These are phyloP conservation scores for Talaromyces trachyspermus DNA, from an alignment of 495 filamentous ascomycete species.

Conservation along the genomic window DNA sequence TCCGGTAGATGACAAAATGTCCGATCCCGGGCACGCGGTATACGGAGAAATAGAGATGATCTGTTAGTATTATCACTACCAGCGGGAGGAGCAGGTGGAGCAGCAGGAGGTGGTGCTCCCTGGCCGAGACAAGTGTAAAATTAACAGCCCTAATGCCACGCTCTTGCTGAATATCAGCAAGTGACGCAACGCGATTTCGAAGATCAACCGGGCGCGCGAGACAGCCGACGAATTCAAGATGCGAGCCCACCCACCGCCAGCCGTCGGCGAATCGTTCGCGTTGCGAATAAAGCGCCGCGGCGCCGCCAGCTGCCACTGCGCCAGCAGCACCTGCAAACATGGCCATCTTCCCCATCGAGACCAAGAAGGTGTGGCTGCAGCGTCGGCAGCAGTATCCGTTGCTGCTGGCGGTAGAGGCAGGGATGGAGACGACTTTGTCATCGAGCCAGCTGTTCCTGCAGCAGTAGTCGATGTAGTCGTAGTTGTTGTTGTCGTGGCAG, in stretches of 20 bases:
- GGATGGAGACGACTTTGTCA: conserved; percentile 4
- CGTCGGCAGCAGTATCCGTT: conserved; percentile 32
- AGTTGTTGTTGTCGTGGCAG: conserved; percentile 10
- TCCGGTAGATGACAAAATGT: conserved; percentile 74
- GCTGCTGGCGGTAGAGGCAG: conserved; percentile 22
- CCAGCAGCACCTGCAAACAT: conserved; percentile 75
- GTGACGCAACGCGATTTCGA: conserved; percentile 49
- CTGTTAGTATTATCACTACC: conserved; percentile 6
- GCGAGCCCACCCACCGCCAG: conserved; percentile 74
- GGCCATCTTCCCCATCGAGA: conserved; percentile 75
- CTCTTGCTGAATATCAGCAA: conserved; percentile 49
- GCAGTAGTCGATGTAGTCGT: conserved; percentile 5
- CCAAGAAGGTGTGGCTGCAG: conserved; percentile 52
- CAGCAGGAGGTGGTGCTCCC: conserved; percentile 30
- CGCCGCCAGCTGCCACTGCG: conserved; percentile 78
- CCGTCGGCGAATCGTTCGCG: conserved; percentile 67
- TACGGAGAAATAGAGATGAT: conserved; percentile 11
- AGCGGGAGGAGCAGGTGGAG: background rate
- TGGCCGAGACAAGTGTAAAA: conserved; percentile 78
- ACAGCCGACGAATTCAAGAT: conserved; percentile 93
- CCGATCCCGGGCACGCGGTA: conserved; percentile 46
- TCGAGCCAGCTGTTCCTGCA: background rate
- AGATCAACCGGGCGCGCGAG: conserved; percentile 73
- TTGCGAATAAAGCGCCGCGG: conserved; percentile 79
- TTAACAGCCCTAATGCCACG: conserved; percentile 64